A percentile compares a stretch with the other conserved stretches of the same genome.
These are phyloP conservation scores for Ceratocystis alfenasii DNA, from an alignment of 2,329 filamentous ascomycete species.

Conservation along the genomic window DNA sequence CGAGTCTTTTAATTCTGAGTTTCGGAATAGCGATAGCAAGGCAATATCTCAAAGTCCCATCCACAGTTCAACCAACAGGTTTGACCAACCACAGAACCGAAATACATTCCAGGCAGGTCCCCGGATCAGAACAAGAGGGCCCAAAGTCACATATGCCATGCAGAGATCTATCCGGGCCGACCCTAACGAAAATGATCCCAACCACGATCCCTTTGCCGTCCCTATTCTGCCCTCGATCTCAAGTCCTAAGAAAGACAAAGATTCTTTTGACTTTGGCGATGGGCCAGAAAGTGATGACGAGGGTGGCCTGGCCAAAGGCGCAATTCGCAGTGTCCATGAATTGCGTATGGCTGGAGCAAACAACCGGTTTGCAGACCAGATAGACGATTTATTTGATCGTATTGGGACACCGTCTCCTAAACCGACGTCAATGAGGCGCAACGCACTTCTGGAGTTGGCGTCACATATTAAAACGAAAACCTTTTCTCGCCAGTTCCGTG, in stretches of 20 bases:
- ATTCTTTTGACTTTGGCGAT: constrained; percentile 21
- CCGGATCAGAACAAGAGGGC: constrained; percentile 25
- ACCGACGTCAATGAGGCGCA: constrained; percentile 42
- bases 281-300: constrained; percentile 32
- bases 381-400: constrained; percentile 51
- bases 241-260: constrained; percentile 19
- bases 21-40: neutral
- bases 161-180: constrained; percentile 25
- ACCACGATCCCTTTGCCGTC: constrained; percentile 21
- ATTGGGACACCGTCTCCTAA: constrained; percentile 41
- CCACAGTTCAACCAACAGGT: neutral
- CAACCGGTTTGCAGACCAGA: constrained; percentile 52
- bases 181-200: constrained; percentile 19
- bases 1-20: constrained; percentile 24
- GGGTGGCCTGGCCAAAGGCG: constrained; percentile 33
- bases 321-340: constrained; percentile 53
- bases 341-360: constrained; percentile 54
- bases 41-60: neutral
- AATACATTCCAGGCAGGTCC: constrained; percentile 1
- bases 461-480: constrained; percentile 48
- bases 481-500: constrained; percentile 58
- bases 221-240: constrained; percentile 16
- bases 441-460: constrained; percentile 48
- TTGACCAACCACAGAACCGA: neutral
- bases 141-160: constrained; percentile 33